phyloP scores from a whole-genome alignment of 164 flowering plant genomes.

The Vitis cinerea region DNA sequence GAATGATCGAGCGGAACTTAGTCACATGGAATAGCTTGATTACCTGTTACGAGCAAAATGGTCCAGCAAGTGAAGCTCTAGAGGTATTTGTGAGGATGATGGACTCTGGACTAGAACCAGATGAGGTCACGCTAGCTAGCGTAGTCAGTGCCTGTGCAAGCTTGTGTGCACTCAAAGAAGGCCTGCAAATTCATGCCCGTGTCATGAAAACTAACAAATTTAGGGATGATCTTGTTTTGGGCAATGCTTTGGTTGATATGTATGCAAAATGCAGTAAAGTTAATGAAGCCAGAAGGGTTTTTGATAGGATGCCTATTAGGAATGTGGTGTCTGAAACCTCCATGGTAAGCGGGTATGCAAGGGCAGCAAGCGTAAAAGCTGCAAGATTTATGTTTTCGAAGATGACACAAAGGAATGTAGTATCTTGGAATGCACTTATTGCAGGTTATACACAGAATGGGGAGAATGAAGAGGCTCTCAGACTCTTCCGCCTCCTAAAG shows the following conservation, averaged over 20 bases:
- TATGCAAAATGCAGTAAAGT: slow-evolving; percentile 58
- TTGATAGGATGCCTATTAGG: slow-evolving; percentile 59
- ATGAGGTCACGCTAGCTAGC: slow-evolving; percentile 67
- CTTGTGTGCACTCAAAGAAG: slow-evolving; percentile 43
- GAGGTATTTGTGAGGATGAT: slow-evolving; percentile 49
- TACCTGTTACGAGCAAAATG: slow-evolving; percentile 74
- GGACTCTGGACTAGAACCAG: slow-evolving; percentile 45
- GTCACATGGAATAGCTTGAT: slow-evolving; percentile 77
- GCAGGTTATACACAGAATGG: slow-evolving; percentile 73
- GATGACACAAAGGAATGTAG: slow-evolving; percentile 57
- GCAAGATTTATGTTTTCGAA: slow-evolving; percentile 55
- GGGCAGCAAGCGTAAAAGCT: slow-evolving; percentile 42
- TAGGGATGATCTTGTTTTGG: slow-evolving; percentile 51
- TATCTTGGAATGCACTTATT: slow-evolving; percentile 78
- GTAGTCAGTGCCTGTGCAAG: slow-evolving; percentile 71
- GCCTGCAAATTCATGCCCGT: slow-evolving; percentile 51
- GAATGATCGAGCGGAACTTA: slow-evolving; percentile 42
- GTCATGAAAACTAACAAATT: slow-evolving; percentile 42
- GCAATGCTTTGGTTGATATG: slow-evolving; percentile 76
- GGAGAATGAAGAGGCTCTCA: slow-evolving; percentile 60
- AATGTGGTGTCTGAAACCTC: slow-evolving; percentile 62
- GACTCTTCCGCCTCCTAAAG: slow-evolving; percentile 54
- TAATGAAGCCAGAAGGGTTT: slow-evolving; percentile 48
- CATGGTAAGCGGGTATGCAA: slow-evolving; percentile 70
- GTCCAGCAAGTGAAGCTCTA: slow-evolving; percentile 54